Percentiles rank a stretch among this genome's conserved stretches.
phyloP scores from a whole-genome alignment of 192 early-diverging fungal genomes.

The Ambispora gerdemannii region DNA sequence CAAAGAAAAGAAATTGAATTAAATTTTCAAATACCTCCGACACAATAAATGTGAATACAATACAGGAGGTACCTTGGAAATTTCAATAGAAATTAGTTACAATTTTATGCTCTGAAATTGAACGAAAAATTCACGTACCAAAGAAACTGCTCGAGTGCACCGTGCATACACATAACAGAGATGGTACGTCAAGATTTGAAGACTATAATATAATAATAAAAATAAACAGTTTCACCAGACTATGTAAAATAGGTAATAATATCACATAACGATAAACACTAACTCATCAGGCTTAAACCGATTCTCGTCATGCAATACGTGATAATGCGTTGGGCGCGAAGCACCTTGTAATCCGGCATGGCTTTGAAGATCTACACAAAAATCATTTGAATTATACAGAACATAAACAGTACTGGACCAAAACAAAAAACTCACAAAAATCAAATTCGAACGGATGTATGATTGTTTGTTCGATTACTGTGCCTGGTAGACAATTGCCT shows the following conservation, averaged over 20 bases:
- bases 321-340: constrained; percentile 91
- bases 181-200: constrained; percentile 86
- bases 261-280: background rate
- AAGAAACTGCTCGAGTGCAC: constrained; percentile 81
- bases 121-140: constrained; percentile 35
- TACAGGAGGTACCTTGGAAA: background rate
- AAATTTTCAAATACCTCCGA: background rate
- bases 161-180: constrained; percentile 89
- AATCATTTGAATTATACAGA: background rate
- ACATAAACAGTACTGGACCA: background rate
- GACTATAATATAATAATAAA: constrained; percentile 22
- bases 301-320: constrained; percentile 80
- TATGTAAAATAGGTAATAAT: background rate
- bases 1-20: background rate
- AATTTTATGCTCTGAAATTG: background rate
- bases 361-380: constrained; percentile 61
- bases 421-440: constrained; percentile 56
- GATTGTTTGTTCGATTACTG: constrained; percentile 72
- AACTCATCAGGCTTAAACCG: constrained; percentile 31
- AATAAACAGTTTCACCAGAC: background rate
- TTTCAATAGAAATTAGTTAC: background rate
- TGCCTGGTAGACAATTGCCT: constrained; percentile 83
- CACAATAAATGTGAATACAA: background rate
- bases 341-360: constrained; percentile 94
- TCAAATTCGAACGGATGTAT: constrained; percentile 82